Evolutionary conservation across 176 grass and related monocot genomes (phyloP).

Genomic region (Cenchrus americanus): DNA sequence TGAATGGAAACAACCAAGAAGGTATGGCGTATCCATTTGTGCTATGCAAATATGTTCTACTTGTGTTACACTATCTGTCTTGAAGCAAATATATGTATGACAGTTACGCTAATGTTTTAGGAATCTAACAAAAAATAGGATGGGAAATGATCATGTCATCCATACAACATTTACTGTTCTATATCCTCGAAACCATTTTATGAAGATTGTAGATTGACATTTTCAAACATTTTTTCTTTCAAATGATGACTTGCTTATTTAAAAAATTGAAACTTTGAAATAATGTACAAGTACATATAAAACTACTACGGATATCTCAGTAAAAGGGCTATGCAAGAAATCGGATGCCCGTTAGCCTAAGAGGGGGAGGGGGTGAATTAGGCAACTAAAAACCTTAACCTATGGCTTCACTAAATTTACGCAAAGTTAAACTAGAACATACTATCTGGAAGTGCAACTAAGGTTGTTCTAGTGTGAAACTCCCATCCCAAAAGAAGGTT

Average conservation of each 20-base stretch:
- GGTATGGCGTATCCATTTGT: slow-evolving; percentile 47
- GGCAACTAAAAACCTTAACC: too few relatives aligned
- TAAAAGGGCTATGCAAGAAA: too few relatives aligned
- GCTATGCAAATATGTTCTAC: slow-evolving; percentile 6
- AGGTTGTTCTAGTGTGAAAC: too few relatives aligned
- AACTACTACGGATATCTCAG: neutral
- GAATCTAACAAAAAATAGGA: neutral
- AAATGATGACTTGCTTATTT: neutral
- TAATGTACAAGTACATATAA: neutral
- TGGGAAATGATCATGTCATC: neutral
- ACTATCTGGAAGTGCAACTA: too few relatives aligned
- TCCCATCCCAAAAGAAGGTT: too few relatives aligned
- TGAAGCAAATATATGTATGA: neutral
- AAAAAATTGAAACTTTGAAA: neutral
- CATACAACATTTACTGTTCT: neutral
- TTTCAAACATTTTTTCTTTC: too few relatives aligned
- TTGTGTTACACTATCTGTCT: slow-evolving; percentile 2
- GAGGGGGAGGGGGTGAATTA: too few relatives aligned
- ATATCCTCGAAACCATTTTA: neutral
- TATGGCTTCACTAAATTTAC: too few relatives aligned
- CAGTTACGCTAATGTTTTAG: neutral
- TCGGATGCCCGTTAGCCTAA: too few relatives aligned
- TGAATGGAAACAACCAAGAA: slow-evolving; percentile 76
- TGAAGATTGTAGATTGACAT: neutral
- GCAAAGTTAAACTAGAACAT: too few relatives aligned